phyloP scores from a whole-genome alignment of 2,329 filamentous ascomycete species.

The Colletotrichum sp. region DNA sequence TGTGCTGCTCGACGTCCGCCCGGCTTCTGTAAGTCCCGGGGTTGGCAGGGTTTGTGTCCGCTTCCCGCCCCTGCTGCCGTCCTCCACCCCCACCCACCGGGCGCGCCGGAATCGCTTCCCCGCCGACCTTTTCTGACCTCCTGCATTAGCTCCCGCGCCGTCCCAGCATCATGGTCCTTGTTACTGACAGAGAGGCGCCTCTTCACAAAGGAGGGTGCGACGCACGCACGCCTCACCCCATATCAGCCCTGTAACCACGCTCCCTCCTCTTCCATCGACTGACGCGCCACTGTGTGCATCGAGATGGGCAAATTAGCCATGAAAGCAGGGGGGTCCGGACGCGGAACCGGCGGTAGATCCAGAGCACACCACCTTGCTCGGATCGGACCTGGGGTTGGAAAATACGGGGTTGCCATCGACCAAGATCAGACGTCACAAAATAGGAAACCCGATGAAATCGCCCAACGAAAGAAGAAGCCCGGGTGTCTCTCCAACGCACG shows the following conservation, averaged over 20 bases:
- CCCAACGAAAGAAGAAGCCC: background rate
- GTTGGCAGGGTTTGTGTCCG: background rate
- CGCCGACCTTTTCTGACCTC: background rate
- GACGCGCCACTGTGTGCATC: background rate
- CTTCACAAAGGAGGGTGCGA: background rate
- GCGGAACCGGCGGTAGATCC: background rate
- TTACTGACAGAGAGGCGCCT: background rate
- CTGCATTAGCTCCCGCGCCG: slow-evolving; percentile 15
- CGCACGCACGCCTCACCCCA: background rate
- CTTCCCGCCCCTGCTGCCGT: background rate
- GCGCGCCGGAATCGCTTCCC: background rate
- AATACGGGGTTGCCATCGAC: background rate
- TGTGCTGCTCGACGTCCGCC: background rate
- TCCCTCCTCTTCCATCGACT: background rate
- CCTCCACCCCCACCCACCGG: background rate
- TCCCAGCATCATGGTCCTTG: slow-evolving; percentile 3
- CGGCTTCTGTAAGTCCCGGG: background rate
- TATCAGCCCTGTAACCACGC: background rate
- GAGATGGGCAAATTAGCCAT: background rate
- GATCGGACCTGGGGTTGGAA: background rate
- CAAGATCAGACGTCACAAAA: background rate
- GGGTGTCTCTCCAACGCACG: background rate
- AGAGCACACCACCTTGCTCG: background rate
- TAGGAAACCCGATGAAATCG: background rate
- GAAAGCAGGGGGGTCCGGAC: background rate